Evolutionary conservation across 2,329 filamentous ascomycete genomes (phyloP).

Genomic region (Madurella mycetomatis): DNA sequence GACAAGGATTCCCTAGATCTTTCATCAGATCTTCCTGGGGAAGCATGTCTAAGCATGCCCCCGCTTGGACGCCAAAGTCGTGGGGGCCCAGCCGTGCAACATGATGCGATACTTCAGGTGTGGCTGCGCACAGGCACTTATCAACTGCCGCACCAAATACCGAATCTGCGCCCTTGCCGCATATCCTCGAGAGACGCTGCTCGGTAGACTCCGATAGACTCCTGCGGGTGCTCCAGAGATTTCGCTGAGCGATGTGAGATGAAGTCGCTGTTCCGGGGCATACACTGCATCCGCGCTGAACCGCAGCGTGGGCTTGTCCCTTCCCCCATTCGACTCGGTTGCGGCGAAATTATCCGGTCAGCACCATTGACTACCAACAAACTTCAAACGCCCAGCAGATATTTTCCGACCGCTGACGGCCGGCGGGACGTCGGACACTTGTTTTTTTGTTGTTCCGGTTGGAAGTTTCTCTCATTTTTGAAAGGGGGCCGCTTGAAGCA

Average conservation of each 20-base stretch:
- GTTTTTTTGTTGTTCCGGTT: constrained; percentile 4
- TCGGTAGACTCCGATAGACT: neutral
- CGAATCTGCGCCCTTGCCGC: neutral
- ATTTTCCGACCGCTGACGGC: constrained; percentile 10
- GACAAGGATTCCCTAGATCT: neutral
- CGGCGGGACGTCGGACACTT: neutral
- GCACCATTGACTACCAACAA: constrained; percentile 7
- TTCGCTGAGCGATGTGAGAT: neutral
- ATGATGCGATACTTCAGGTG: neutral
- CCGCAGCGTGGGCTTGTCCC: too few species aligned
- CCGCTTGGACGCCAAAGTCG: neutral
- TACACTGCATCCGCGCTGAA: neutral
- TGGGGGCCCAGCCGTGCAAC: neutral
- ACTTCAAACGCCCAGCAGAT: constrained; percentile 16
- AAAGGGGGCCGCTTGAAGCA: neutral
- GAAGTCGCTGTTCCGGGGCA: neutral
- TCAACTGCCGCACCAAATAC: too few species aligned
- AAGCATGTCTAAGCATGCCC: neutral
- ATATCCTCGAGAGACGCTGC: neutral
- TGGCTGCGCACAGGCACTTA: constrained; percentile 2
- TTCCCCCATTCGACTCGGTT: neutral
- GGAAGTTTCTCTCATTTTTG: neutral
- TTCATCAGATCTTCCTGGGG: constrained; percentile 7
- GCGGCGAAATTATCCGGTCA: constrained; percentile 12
- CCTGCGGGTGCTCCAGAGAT: neutral